Percentiles rank a stretch among this genome's conserved stretches.
These are phyloP conservation scores for Talaromyces stipitatus DNA, from an alignment of 495 filamentous ascomycete species.

Conservation along the genomic window DNA sequence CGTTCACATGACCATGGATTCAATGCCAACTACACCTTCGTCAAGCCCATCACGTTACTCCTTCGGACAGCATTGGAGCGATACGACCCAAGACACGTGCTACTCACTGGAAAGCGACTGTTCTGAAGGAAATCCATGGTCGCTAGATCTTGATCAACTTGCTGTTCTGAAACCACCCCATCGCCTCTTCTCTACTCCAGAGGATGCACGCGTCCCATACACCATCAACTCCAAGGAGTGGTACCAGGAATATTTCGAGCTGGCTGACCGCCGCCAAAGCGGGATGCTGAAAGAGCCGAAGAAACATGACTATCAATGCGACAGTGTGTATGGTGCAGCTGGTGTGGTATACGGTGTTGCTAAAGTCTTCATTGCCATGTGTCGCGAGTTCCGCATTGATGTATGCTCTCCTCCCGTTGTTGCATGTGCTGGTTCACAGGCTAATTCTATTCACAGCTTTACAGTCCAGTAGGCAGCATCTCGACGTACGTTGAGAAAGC, in stretches of 20 bases:
- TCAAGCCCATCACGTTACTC: background rate
- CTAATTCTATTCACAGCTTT: constrained; percentile 17
- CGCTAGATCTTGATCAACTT: background rate
- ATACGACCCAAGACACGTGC: background rate
- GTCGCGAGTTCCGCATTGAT: constrained; percentile 26
- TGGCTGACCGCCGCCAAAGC: background rate
- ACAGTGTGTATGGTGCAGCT: constrained; percentile 2
- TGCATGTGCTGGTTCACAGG: background rate
- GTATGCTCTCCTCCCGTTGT: constrained; percentile 13
- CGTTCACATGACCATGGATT: background rate
- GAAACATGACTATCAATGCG: background rate
- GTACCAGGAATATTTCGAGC: constrained; percentile 10
- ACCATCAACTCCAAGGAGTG: constrained; percentile 27
- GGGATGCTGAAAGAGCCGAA: background rate
- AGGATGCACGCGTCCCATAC: constrained; percentile 15
- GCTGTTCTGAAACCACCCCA: constrained; percentile 1
- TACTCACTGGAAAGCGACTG: background rate
- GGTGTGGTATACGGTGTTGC: constrained; percentile 25
- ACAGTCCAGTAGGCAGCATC: constrained; percentile 18
- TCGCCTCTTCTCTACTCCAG: background rate
- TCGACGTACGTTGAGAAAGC: constrained; percentile 19
- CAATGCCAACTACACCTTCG: background rate
- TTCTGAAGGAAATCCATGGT: background rate
- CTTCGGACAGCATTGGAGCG: background rate
- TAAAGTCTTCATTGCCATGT: constrained; percentile 27